Base-by-base conservation (phyloP, 1,284 basidiomycete genomes). In the Moesziomyces sp. region DNA sequence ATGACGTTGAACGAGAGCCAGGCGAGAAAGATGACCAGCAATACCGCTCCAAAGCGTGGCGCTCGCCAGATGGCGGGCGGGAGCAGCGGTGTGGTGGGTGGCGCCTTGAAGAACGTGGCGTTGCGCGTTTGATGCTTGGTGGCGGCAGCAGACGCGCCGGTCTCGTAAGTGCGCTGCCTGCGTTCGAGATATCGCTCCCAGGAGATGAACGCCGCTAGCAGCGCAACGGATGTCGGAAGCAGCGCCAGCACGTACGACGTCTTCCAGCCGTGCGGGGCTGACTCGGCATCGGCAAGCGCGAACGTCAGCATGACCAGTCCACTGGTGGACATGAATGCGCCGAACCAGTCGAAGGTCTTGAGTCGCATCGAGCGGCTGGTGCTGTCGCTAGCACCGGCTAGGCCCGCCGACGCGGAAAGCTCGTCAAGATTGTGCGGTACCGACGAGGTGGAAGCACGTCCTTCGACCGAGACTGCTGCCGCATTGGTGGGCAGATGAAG, bases 251-350 rank as follows among this genome's bases (percentile, higher is more conserved):
- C 86, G 81, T 79, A 71, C 11, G 87, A 85, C 0, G 91, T 92
- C 52, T 83, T 86, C 92, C 92, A 95, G n/a, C 89, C 88, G 13
- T 90, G 71, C 0, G 90, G 87, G 0, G 91, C 92, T 10, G 88
- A 85, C 46, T 89, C 88, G 1, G 91, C 93, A 78, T 93, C 89
- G 47, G 90, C 90, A 1, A 96, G 87, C 0, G 90, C 89, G 78
- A 94, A 95, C 13, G 92, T 88, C 68, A 96, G 87, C 3, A 95
- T 86, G 0, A 92, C 89, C 14, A 95, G 86, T 0, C 92, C 93
- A 0, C 87, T 82, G 0, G 92, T 93, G 47, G 93, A 87, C 33
- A 94, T 84, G 19, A 89, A 85, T 0, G 91, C 91, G 5, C 94
- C 93, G 21, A 92, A 78, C 91, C 92, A 94, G 80, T 97, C 93